phyloP scores from a whole-genome alignment of 257 asterid species.

The Leonotis leonurus region DNA sequence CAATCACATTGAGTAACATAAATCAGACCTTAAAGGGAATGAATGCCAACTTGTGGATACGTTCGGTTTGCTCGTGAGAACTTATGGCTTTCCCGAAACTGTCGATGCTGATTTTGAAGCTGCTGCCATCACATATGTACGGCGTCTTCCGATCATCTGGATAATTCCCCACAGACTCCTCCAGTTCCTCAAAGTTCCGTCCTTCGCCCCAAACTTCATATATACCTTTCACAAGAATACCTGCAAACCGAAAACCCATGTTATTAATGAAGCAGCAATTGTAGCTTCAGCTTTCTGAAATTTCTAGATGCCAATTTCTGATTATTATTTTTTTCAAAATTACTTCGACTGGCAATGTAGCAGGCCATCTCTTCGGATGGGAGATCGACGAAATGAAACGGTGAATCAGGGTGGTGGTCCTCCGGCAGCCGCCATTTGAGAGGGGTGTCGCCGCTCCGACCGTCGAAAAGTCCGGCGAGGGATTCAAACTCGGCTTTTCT shows the following conservation, averaged over 20 bases:
- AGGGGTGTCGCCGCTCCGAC: conserved; percentile 20
- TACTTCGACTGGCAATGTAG: conserved; percentile 71
- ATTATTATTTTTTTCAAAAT: too few relatives aligned
- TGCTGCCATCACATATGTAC: conserved; percentile 54
- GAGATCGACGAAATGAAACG: conserved; percentile 84
- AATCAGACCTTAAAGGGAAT: conserved; percentile 77
- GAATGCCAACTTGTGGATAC: conserved; percentile 52
- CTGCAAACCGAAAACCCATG: conserved; percentile 33
- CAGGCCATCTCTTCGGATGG: conserved; percentile 80
- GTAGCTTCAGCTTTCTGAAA: too few relatives aligned
- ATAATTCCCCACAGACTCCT: conserved; percentile 53
- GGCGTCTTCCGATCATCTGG: conserved; percentile 69
- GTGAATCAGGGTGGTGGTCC: conserved; percentile 82
- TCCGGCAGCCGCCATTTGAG: conserved; percentile 80
- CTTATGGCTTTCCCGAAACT: conserved; percentile 81
- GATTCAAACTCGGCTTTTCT: conserved; percentile 88
- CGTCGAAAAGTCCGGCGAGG: conserved; percentile 72
- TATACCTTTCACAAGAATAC: conserved; percentile 93
- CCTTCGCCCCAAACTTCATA: conserved; percentile 99
- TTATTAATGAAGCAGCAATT: too few relatives aligned
- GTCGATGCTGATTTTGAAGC: conserved; percentile 70
- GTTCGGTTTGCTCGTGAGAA: conserved; percentile 64
- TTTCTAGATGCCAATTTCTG: background rate
- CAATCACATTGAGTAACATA: too few relatives aligned
- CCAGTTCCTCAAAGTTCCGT: conserved; percentile 66